phyloP scores from a whole-genome alignment of 805 yeast genomes.

The Candida khao-thaluensis region DNA sequence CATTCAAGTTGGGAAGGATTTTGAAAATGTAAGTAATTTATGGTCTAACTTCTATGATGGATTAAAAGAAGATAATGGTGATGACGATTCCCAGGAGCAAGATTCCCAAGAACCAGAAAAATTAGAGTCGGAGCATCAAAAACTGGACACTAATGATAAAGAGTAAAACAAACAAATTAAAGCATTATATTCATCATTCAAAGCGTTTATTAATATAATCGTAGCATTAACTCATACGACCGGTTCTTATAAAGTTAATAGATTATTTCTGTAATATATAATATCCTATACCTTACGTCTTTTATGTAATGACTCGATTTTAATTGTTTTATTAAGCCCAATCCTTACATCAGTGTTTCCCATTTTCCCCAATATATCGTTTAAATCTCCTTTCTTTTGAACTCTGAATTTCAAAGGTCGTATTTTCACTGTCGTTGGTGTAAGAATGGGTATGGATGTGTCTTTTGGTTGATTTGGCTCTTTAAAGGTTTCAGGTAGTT shows the following conservation, averaged over 20 bases:
- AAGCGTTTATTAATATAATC: neutral
- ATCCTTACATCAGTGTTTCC: slow-evolving; percentile 5
- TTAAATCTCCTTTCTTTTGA: slow-evolving; percentile 7
- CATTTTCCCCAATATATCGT: slow-evolving; percentile 13
- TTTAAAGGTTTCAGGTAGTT: neutral
- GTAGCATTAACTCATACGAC: neutral
- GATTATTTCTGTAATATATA: neutral
- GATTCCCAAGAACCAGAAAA: neutral
- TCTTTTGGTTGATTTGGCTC: neutral
- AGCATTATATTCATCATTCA: slow-evolving; percentile 1
- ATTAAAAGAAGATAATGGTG: slow-evolving; percentile 22
- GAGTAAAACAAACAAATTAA: neutral
- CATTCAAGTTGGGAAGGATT: slow-evolving; percentile 73
- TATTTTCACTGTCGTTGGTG: slow-evolving; percentile 4
- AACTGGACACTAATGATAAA: slow-evolving; percentile 1
- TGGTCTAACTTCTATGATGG: slow-evolving; percentile 72
- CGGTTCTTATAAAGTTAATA: slow-evolving; percentile 10
- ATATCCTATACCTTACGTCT: slow-evolving; percentile 1
- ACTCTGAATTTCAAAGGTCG: slow-evolving; percentile 3
- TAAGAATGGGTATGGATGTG: neutral
- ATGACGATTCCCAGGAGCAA: slow-evolving; percentile 4
- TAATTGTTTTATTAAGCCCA: slow-evolving; percentile 13
- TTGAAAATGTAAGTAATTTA: slow-evolving; percentile 65
- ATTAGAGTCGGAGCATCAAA: slow-evolving; percentile 3
- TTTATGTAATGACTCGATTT: slow-evolving; percentile 16